These are phyloP conservation scores for Pseudogymnoascus sp. DNA, from an alignment of 2,329 filamentous ascomycete species.

Conservation along the genomic window DNA sequence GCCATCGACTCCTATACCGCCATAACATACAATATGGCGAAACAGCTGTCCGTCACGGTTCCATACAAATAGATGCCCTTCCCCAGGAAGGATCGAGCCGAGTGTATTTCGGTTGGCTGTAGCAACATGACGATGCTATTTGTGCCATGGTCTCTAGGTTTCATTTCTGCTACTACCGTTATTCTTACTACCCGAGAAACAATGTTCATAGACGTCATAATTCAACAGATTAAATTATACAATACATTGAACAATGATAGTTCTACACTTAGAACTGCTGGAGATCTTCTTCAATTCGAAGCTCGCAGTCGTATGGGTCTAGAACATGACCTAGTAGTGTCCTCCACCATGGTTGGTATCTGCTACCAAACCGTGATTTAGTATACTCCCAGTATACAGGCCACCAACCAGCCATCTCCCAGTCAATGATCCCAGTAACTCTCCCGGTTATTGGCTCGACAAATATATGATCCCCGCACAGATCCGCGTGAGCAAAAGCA, in stretches of 20 bases:
- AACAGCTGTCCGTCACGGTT: background rate
- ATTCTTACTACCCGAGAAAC: background rate
- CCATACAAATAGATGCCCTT: background rate
- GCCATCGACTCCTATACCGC: background rate
- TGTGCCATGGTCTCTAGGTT: background rate
- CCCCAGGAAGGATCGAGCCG: background rate
- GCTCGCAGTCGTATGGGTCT: background rate
- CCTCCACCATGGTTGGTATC: background rate
- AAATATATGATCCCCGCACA: conserved; percentile 37
- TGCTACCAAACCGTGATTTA: conserved; percentile 12
- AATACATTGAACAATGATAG: background rate
- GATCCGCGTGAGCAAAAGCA: conserved; percentile 38
- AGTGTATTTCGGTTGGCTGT: background rate
- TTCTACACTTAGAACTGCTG: background rate
- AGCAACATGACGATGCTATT: background rate
- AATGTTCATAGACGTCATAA: background rate
- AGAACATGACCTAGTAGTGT: background rate
- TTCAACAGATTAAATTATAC: background rate
- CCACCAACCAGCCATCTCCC: conserved; percentile 37
- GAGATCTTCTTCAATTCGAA: background rate
- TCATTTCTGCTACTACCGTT: background rate
- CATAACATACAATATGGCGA: background rate
- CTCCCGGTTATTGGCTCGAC: conserved; percentile 27
- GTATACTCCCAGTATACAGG: conserved; percentile 32
- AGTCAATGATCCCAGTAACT: conserved; percentile 38